Conservation (phyloP, 2,329 filamentous ascomycete genomes). For the Paecilomyces fulvus region DNA sequence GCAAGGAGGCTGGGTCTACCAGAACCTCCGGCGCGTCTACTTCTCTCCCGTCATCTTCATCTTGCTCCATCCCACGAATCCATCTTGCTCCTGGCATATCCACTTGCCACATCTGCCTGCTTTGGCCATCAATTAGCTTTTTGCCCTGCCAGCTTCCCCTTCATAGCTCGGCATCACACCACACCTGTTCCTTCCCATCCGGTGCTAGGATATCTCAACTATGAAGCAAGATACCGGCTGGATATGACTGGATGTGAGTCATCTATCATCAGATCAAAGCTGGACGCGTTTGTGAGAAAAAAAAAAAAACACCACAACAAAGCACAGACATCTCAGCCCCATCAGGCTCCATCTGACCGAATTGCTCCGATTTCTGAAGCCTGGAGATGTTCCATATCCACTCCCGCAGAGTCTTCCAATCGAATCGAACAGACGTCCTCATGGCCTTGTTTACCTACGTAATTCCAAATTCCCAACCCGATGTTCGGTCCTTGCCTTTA, state of each 20-base stretch:
- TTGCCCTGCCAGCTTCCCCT: background rate
- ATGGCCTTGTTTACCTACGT: background rate
- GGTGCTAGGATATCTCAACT: background rate
- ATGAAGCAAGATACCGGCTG: background rate
- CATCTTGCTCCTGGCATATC: background rate
- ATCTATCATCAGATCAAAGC: background rate
- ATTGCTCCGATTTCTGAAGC: background rate
- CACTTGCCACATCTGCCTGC: background rate
- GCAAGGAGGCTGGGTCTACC: constrained; percentile 6
- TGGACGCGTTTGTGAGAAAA: background rate
- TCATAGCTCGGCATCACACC: background rate
- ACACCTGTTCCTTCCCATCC: background rate
- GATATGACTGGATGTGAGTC: background rate
- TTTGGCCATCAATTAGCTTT: background rate
- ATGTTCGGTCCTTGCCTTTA: background rate
- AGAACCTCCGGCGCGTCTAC: background rate
- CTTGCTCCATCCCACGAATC: background rate
- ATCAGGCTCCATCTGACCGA: background rate
- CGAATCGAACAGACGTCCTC: background rate
- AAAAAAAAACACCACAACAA: background rate
- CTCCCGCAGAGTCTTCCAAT: background rate
- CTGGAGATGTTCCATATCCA: background rate
- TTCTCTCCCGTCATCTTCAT: background rate
- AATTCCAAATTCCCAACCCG: background rate
- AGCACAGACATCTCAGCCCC: background rate